Conservation (phyloP, 2,329 filamentous ascomycete species). For the Epichloe coenophiala region DNA sequence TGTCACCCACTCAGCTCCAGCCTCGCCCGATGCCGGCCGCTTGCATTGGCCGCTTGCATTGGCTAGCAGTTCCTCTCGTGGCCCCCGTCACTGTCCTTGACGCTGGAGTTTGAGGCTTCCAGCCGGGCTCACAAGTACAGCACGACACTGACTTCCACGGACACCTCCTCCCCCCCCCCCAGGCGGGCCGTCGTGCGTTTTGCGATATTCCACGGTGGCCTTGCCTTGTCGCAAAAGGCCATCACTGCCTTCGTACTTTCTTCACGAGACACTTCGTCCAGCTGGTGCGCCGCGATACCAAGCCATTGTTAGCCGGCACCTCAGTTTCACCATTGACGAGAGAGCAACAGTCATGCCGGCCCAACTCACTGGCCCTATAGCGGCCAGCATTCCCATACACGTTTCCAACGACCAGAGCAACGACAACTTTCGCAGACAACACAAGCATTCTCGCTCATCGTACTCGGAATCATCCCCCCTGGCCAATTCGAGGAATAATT, state of each 20-base stretch:
- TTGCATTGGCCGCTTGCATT: conserved; percentile 17
- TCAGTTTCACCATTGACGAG: background rate
- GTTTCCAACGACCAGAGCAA: conserved; percentile 22
- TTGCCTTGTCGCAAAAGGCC: conserved; percentile 12
- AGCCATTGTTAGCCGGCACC: background rate
- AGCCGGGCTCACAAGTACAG: background rate
- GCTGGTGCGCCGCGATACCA: background rate
- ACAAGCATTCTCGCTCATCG: conserved; percentile 49
- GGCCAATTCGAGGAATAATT: conserved; percentile 41
- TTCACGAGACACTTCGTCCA: background rate
- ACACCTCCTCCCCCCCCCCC: conserved; percentile 5
- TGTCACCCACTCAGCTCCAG: conserved; percentile 1
- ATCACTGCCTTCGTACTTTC: background rate
- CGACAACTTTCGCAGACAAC: conserved; percentile 27
- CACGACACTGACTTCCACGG: conserved; percentile 5
- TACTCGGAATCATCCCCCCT: conserved; percentile 47
- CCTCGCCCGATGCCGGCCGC: conserved; percentile 2
- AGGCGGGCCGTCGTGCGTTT: conserved; percentile 10
- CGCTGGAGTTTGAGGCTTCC: background rate
- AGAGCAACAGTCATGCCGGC: conserved; percentile 21
- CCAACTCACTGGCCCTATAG: conserved; percentile 25
- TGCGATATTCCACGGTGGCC: conserved; percentile 11
- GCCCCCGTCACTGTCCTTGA: conserved; percentile 8
- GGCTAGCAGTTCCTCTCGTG: conserved; percentile 11
- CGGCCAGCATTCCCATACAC: conserved; percentile 25